These are phyloP conservation scores for Globisporangium nagaii DNA, from an alignment of 352 stramenopile species.

Conservation along the genomic window DNA sequence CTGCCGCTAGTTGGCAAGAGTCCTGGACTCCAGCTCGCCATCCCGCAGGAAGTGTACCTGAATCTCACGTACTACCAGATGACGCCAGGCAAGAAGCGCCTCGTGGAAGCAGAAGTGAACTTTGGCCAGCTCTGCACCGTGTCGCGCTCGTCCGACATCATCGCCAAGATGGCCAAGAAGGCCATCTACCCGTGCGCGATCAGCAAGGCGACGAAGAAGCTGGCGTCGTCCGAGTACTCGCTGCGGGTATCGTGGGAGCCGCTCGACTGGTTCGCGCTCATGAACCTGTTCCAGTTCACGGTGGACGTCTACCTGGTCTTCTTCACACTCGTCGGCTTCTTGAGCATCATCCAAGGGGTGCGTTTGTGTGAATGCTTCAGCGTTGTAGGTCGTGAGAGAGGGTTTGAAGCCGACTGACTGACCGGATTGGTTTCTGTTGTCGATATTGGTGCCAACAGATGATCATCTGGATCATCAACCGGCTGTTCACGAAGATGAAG, in stretches of 20 bases:
- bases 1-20: slow-evolving; percentile 37
- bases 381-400: too few relatives aligned
- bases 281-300: slow-evolving; percentile 96
- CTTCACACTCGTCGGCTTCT: slow-evolving; percentile 88
- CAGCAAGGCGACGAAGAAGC: slow-evolving; percentile 54
- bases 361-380: slow-evolving; percentile 9
- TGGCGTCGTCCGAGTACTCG: slow-evolving; percentile 72
- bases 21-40: slow-evolving; percentile 36
- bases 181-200: slow-evolving; percentile 51
- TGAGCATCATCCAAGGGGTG: slow-evolving; percentile 85
- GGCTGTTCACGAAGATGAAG: slow-evolving; percentile 94
- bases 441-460: slow-evolving; percentile 48
- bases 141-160: slow-evolving; percentile 43
- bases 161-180: slow-evolving; percentile 70
- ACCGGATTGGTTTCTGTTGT: too few relatives aligned
- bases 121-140: slow-evolving; percentile 77
- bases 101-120: slow-evolving; percentile 60
- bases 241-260: slow-evolving; percentile 88
- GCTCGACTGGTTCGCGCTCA: slow-evolving; percentile 91
- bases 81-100: slow-evolving; percentile 46
- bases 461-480: slow-evolving; percentile 92
- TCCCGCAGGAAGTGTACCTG: slow-evolving; percentile 68
- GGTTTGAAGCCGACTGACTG: too few relatives aligned
- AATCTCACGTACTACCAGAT: slow-evolving; percentile 83
- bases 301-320: slow-evolving; percentile 93